Evolutionary conservation across 1,284 basidiomycete species (phyloP), one percentile per base, ranked within the genome.

Genomic region (Salmacisia buchloeana): DNA sequence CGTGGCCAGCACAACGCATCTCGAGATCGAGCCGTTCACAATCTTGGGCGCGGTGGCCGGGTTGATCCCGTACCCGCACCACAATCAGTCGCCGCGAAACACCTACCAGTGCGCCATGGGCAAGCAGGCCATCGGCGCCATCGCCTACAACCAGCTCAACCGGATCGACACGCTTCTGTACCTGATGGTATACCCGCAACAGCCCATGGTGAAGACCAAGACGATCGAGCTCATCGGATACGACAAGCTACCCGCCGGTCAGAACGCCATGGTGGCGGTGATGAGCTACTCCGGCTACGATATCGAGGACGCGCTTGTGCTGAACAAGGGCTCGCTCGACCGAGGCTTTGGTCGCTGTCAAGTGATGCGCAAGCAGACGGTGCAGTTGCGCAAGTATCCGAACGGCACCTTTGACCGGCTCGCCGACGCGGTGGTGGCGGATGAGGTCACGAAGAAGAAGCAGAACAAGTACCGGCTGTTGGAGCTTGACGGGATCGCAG

Each of bases 241-340:
- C 80, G 94, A 98, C 82, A 89, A 89, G 69, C 85, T 99, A 6
- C 96, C 96, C 0, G 96, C 96, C 2, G 96, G 96, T 4, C 94
- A 98, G 81, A 99, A 99, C 79, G 96, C 94, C 3, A 98, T 90
- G 0, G 91, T 99, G 43, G 97, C 94, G 2, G 93, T 99, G 69
- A 98, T 98, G 96, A 93, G 91, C 77, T 99, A 90, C 82, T 97
- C 93, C 2, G 96, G 96, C 31, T 99, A 99, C 81, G 96, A 99
- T 85, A 98, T 98, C 68, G 96, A 99, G 82, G 96, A 99, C 82
- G 96, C 96, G 1, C 84, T 99, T 63, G 96, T 99, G 75, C 83
- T 97, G 64, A 99, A 99, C 82, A 92, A 90, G 62, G 75, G 73
- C 3, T 78, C 78, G 76, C 84, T 97, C 62, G 96, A 99, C 83